Base-by-base conservation (phyloP, 768 basidiomycete genomes). In the Xerocomellus chrysenteron region DNA sequence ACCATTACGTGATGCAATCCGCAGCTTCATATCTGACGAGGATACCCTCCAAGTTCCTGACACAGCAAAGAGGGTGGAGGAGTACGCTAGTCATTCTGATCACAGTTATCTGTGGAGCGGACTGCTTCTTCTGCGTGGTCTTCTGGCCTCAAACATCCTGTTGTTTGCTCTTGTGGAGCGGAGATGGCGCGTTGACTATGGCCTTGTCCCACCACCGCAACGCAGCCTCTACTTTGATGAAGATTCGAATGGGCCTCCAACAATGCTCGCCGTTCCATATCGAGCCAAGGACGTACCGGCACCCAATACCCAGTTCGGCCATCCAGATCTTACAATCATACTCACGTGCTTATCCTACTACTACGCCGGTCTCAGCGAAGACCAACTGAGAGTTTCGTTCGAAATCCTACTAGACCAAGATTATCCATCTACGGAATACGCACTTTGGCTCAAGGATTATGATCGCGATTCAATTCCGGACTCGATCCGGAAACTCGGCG, bases 101-200 rank as follows among this genome's bases (percentile, higher is more conserved):
- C 45, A 52, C 5, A 19, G 13, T n/a, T 4, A 43, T 16, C 19
- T 46, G 1, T 48, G 51, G 51, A 26, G 17, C 36, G 14, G 32
- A 1, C 45, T 53, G 1, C 5, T 53, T 0, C 59, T 72, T 2
- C 48, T 74, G 13, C 72, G 73, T 10, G 73, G 73, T 1, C 62
- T 74, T 16, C n/a, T 74, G 2, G 59, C 62, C 13, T 61, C 50
- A 7, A 68, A 67, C 1, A 62, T 69, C 7, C 57, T 74, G 0
- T 33, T 61, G 2, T 64, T 66, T 50, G 63, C 59, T 7, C 57
- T 74, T 13, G 58, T 52, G 19, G 67, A 73, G 5, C 61, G 65
- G n/a, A 59, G 71, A 36, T 75, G 72, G 72, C 55, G 72, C 5
- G 73, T 74, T 3, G 63, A 74, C 37, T 74, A 68, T 57, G 73